Evolutionary conservation across 345 rosid genomes (phyloP).

Genomic region (Camelina neglecta): DNA sequence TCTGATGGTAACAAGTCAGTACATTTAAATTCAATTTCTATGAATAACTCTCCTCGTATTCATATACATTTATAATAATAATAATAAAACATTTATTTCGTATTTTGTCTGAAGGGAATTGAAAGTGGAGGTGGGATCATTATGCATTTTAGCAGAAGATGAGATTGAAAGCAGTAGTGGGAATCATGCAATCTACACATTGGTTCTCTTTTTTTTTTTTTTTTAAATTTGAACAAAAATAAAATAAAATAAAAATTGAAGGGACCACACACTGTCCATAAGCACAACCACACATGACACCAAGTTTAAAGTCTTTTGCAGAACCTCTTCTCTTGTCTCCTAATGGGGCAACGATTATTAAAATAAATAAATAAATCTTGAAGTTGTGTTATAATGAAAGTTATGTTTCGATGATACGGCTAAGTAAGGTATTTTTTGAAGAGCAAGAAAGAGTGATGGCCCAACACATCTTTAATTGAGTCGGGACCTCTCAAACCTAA

Average conservation of each 20-base stretch:
- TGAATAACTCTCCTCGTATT: constrained; percentile 47
- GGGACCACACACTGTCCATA: constrained; percentile 44
- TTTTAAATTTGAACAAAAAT: neutral
- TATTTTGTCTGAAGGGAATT: constrained; percentile 38
- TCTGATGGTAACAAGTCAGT: constrained; percentile 46
- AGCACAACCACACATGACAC: constrained; percentile 49
- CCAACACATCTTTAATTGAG: constrained; percentile 41
- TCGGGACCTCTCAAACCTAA: constrained; percentile 41
- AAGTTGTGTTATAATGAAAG: constrained; percentile 35
- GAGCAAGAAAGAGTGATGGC: constrained; percentile 44
- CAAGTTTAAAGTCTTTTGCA: constrained; percentile 46
- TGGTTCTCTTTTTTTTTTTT: constrained; percentile 8
- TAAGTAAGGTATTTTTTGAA: constrained; percentile 44
- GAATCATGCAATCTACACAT: constrained; percentile 50
- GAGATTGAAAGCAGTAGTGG: constrained; percentile 42
- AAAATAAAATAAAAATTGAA: constrained; percentile 1
- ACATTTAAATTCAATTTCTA: constrained; percentile 33
- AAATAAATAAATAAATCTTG: neutral
- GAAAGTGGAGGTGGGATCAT: constrained; percentile 42
- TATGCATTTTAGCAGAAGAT: constrained; percentile 36
- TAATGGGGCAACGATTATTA: constrained; percentile 44
- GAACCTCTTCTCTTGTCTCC: constrained; percentile 50
- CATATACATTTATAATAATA: constrained; percentile 30
- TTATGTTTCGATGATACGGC: constrained; percentile 44
- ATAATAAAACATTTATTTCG: constrained; percentile 23